Evolutionary conservation across 495 filamentous ascomycete species (phyloP).

Genomic region (Penicillium pulvis): DNA sequence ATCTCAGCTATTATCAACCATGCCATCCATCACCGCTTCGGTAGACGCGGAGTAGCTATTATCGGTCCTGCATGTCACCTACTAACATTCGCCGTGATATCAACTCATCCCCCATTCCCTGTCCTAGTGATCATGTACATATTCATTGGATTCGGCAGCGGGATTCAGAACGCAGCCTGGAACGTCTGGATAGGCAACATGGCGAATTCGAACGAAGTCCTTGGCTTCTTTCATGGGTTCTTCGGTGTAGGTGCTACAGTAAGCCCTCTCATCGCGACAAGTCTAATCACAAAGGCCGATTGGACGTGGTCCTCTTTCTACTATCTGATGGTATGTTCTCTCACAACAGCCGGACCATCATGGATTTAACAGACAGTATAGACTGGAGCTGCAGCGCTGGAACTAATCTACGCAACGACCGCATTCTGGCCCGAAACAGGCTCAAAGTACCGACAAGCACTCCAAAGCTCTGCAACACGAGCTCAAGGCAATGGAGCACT

Average conservation of each 20-base stretch:
- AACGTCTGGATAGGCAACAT: conserved; percentile 63
- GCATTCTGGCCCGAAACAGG: conserved; percentile 63
- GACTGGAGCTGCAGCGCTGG: conserved; percentile 61
- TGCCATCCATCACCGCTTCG: conserved; percentile 55
- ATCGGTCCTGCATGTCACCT: conserved; percentile 63
- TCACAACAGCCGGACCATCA: too few species aligned
- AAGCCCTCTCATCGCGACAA: conserved; percentile 57
- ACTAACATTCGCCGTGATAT: conserved; percentile 56
- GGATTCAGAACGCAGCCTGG: conserved; percentile 59
- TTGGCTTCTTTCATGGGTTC: conserved; percentile 59
- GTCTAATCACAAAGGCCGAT: conserved; percentile 49
- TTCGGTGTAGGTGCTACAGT: conserved; percentile 60
- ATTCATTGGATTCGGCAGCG: conserved; percentile 59
- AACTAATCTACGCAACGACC: conserved; percentile 49
- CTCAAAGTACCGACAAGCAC: conserved; percentile 27
- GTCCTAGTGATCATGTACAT: conserved; percentile 56
- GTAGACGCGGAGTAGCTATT: conserved; percentile 71
- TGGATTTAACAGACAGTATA: conserved; percentile 8
- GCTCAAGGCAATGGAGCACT: conserved; percentile 53
- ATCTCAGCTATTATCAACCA: conserved; percentile 55
- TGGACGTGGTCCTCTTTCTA: conserved; percentile 61
- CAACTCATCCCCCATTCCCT: conserved; percentile 59
- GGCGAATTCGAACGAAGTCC: conserved; percentile 56
- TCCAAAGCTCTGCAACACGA: conserved; percentile 19
- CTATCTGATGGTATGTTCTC: conserved; percentile 50